Percentiles rank a stretch among this genome's conserved stretches.
These are phyloP conservation scores for Globisporangium sylvaticum DNA, from an alignment of 352 stramenopile genomes.

Conservation along the genomic window DNA sequence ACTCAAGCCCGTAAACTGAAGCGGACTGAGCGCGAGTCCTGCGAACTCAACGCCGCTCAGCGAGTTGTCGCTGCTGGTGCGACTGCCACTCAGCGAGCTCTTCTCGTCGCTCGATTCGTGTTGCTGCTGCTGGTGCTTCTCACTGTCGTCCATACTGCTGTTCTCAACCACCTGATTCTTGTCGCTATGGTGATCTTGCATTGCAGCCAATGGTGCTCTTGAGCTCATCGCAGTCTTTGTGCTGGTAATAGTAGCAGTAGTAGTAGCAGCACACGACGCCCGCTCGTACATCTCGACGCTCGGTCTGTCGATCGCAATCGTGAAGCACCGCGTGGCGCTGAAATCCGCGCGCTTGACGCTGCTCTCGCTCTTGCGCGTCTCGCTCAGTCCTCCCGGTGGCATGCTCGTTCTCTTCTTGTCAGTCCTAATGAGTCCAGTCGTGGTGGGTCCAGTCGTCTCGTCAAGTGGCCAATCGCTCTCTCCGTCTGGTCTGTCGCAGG, in stretches of 20 bases:
- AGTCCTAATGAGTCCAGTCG: too few relatives aligned
- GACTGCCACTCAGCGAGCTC: conserved; percentile 9
- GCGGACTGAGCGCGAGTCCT: not conserved
- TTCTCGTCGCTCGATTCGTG: not conserved
- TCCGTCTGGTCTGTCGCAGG: not conserved
- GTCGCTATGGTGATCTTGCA: not conserved
- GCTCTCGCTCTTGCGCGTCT: not conserved
- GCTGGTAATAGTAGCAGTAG: too few relatives aligned
- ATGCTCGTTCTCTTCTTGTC: too few relatives aligned
- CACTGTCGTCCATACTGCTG: not conserved
- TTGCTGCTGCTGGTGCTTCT: not conserved
- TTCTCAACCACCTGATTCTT: not conserved
- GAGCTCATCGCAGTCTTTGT: not conserved
- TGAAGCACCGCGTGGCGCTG: conserved; percentile 14
- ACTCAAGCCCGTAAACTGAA: not conserved
- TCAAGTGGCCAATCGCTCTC: not conserved
- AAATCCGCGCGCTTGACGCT: conserved; percentile 12
- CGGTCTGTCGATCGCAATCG: conserved; percentile 1
- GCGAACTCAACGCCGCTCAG: not conserved
- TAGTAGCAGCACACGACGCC: not conserved
- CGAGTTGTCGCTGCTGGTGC: conserved; percentile 13
- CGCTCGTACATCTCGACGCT: not conserved
- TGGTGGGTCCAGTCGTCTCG: not conserved
- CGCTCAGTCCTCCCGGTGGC: conserved; percentile 2
- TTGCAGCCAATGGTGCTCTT: not conserved